phyloP scores from a whole-genome alignment of 2,329 filamentous ascomycete genomes.

The Penicillium sp. region DNA sequence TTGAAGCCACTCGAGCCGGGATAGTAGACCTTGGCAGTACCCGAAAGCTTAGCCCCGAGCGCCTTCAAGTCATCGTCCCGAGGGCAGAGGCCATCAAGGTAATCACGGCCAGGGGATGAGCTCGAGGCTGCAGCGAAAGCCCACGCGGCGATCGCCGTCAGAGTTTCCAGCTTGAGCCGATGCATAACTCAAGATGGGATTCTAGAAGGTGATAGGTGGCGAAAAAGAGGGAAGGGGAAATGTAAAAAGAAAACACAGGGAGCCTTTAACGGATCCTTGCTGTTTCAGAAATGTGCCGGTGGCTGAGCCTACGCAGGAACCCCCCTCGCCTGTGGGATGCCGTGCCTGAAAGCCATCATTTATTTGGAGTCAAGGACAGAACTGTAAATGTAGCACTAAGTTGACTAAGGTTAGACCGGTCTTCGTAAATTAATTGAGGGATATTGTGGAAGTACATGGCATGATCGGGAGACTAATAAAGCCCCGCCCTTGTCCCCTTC shows the following conservation, averaged over 20 bases:
- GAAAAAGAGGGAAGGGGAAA: neutral
- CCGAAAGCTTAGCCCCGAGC: slow-evolving; percentile 33
- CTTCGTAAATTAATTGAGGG: no score
- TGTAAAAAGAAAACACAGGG: neutral
- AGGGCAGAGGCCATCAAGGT: slow-evolving; percentile 5
- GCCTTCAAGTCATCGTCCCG: slow-evolving; percentile 17
- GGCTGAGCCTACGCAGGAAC: neutral
- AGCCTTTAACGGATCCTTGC: neutral
- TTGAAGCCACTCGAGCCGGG: slow-evolving; percentile 45
- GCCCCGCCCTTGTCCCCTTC: no score
- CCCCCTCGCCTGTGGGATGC: neutral
- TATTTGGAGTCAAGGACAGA: neutral
- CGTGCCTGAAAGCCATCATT: neutral
- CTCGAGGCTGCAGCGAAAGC: neutral
- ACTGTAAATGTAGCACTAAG: no score
- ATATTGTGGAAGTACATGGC: no score
- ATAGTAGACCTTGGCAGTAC: slow-evolving; percentile 42
- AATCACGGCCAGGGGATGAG: neutral
- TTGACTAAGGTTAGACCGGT: no score
- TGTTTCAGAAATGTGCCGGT: neutral
- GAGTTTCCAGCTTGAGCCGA: neutral
- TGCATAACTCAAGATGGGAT: neutral
- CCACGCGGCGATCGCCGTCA: neutral
- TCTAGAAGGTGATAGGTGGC: neutral
- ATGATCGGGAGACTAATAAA: no score